Evolutionary conservation across 768 basidiomycete species (phyloP).

Genomic region (Naganishia vaughanmartiniae): DNA sequence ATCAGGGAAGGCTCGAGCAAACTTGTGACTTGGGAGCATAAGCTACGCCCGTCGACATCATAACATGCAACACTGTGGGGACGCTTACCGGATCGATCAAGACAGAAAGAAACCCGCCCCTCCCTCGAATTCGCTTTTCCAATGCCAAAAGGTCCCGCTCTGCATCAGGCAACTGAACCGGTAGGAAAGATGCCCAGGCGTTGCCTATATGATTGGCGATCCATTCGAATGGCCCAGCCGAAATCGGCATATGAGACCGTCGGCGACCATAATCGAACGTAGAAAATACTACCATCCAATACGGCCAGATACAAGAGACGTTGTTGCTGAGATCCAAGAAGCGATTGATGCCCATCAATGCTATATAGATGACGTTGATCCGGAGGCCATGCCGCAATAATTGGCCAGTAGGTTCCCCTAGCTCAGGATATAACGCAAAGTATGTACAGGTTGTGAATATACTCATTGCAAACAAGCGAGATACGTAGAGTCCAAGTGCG

Average conservation of each 20-base stretch:
- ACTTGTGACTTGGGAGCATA: neutral
- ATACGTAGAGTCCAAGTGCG: neutral
- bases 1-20: neutral
- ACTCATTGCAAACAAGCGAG: neutral
- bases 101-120: neutral
- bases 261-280: neutral
- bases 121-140: neutral
- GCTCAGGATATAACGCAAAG: neutral
- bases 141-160: neutral
- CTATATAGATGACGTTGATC: neutral
- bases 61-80: too few relatives aligned
- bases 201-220: neutral
- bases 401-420: neutral
- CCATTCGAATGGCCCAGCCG: neutral
- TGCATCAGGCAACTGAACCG: neutral
- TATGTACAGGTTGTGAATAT: neutral
- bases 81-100: neutral
- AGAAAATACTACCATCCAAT: neutral
- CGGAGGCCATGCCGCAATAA: neutral
- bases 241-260: neutral
- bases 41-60: neutral
- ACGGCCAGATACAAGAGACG: neutral
- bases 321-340: neutral
- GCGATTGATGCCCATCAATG: neutral
- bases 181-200: neutral